Conservation (phyloP, 352 stramenopile species). For the Phytophthora foliorum region DNA sequence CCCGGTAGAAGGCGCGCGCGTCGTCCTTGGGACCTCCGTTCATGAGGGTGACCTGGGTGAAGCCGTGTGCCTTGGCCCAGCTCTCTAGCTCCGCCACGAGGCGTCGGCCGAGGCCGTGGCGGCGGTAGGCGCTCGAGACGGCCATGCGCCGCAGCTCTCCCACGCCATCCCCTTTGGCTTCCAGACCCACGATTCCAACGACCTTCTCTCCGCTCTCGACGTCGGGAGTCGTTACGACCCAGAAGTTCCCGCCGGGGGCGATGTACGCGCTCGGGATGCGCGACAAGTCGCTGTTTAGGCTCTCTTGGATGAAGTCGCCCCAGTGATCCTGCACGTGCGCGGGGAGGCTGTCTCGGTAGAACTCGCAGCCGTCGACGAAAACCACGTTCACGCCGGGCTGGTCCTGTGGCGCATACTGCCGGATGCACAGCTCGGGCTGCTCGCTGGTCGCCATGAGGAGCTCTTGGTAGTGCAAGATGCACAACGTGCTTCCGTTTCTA, state of each 20-base stretch:
- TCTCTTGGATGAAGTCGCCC: constrained; percentile 41
- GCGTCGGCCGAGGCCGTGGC: constrained; percentile 46
- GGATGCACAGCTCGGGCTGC: constrained; percentile 26
- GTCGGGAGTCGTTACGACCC: constrained; percentile 38
- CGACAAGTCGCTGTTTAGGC: constrained; percentile 38
- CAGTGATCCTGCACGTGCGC: constrained; percentile 31
- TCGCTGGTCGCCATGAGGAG: constrained; percentile 1
- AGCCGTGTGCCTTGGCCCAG: constrained; percentile 47
- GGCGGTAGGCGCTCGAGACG: constrained; percentile 43
- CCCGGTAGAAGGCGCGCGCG: constrained; percentile 46
- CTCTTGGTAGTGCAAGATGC: background rate
- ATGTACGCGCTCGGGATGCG: constrained; percentile 44
- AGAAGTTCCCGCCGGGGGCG: constrained; percentile 51
- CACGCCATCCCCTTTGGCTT: constrained; percentile 38
- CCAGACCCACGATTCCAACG: constrained; percentile 53
- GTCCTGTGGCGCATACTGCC: constrained; percentile 28
- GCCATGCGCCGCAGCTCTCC: constrained; percentile 63
- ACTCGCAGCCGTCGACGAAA: constrained; percentile 37
- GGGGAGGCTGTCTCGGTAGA: constrained; percentile 31
- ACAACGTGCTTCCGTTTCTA: too few species aligned
- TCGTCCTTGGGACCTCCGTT: constrained; percentile 50
- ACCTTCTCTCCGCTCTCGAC: constrained; percentile 21
- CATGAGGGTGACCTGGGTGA: constrained; percentile 39
- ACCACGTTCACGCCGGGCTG: constrained; percentile 32
- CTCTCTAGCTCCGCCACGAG: constrained; percentile 52